These are phyloP conservation scores for Clarkia xantiana DNA, from an alignment of 345 rosid species.

Conservation along the genomic window DNA sequence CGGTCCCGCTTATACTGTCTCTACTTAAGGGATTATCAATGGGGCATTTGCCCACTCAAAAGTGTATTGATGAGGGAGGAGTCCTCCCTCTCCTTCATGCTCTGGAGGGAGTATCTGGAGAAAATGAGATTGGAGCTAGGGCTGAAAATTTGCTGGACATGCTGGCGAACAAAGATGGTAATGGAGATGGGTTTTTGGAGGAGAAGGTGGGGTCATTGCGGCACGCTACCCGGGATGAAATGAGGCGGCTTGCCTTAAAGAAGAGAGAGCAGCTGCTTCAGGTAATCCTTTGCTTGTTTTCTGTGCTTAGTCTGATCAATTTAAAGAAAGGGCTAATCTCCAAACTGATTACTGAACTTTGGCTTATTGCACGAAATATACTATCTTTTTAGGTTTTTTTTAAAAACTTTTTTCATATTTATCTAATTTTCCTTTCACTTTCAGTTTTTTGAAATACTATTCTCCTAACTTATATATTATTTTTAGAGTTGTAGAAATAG, in stretches of 20 bases:
- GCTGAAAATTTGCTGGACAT: constrained; percentile 95
- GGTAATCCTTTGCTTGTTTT: constrained; percentile 31
- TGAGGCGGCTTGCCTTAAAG: constrained; percentile 80
- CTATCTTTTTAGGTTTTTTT: too few relatives aligned
- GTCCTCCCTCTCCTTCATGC: constrained; percentile 80
- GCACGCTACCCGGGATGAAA: constrained; percentile 84
- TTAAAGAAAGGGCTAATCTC: too few relatives aligned
- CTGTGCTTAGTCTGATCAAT: too few relatives aligned
- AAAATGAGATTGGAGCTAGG: constrained; percentile 91
- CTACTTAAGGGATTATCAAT: constrained; percentile 93
- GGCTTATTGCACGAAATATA: too few relatives aligned
- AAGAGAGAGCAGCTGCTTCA: constrained; percentile 72
- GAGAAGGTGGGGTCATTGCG: constrained; percentile 65
- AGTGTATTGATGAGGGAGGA: constrained; percentile 72
- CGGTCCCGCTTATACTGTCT: constrained; percentile 79
- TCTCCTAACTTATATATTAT: too few relatives aligned
- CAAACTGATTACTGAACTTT: too few relatives aligned
- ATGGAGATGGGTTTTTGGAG: constrained; percentile 88
- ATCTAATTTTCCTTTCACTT: too few relatives aligned
- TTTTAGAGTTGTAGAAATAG: too few relatives aligned
- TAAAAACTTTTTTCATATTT: too few relatives aligned
- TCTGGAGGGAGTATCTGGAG: constrained; percentile 86
- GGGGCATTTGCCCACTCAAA: constrained; percentile 87
- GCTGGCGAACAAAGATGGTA: constrained; percentile 73
- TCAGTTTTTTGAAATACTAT: too few relatives aligned